Evolutionary conservation across 1,284 basidiomycete species (phyloP).

Genomic region (Tylopilus sp.): DNA sequence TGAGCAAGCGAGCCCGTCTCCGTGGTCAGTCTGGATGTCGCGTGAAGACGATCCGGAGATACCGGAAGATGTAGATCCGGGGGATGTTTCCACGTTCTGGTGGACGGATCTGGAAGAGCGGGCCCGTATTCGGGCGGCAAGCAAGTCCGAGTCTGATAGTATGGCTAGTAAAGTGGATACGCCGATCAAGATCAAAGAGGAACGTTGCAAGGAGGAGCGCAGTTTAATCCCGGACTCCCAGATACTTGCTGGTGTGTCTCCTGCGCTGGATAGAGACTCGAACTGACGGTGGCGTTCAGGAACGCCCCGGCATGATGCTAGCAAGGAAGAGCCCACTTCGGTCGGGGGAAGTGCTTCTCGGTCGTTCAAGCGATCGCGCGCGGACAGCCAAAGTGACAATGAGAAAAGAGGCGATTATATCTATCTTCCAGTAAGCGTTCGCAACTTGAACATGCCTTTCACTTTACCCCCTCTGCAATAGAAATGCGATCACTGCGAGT

Average conservation of each 20-base stretch:
- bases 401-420: neutral
- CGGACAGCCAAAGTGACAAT: neutral
- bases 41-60: slow-evolving; percentile 1
- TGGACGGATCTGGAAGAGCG: slow-evolving; percentile 10
- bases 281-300: neutral
- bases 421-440: neutral
- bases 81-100: slow-evolving; percentile 22
- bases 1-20: slow-evolving; percentile 9
- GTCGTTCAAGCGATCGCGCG: slow-evolving; percentile 1
- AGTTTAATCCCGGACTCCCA: neutral
- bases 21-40: neutral
- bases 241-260: neutral
- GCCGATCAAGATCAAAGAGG: neutral
- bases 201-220: neutral
- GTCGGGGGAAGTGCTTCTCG: neutral
- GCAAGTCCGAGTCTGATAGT: neutral
- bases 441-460: neutral
- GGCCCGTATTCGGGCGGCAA: neutral
- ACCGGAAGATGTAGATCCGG: slow-evolving; percentile 7
- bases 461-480: neutral
- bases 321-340: neutral
- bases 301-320: neutral
- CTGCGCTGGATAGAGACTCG: neutral
- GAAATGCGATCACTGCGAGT: neutral
- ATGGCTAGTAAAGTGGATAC: neutral